Percentiles rank a stretch among this genome's conserved stretches.
phyloP scores from a whole-genome alignment of 306 rosid species.

The Dryas alaskensis region DNA sequence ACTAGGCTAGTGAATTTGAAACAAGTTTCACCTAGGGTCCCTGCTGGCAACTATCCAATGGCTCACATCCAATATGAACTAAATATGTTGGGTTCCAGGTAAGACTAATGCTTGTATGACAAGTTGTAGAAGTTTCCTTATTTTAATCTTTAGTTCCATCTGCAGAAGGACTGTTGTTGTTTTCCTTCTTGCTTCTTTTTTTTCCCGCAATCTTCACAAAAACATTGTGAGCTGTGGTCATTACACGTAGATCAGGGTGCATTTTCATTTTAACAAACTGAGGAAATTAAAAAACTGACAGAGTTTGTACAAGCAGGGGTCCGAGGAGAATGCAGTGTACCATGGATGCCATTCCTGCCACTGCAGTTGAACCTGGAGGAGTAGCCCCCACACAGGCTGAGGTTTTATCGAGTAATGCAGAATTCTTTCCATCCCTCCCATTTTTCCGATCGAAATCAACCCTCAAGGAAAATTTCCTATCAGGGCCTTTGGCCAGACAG shows the following conservation, averaged over 20 bases:
- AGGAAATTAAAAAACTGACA: background rate
- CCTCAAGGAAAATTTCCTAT: conserved; percentile 42
- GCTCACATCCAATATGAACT: conserved; percentile 87
- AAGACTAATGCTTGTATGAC: conserved; percentile 22
- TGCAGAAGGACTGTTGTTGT: background rate
- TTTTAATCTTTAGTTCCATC: background rate
- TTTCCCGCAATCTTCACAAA: background rate
- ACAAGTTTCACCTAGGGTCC: conserved; percentile 81
- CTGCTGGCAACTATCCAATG: conserved; percentile 85
- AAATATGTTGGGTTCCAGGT: conserved; percentile 95
- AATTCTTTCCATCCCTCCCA: conserved; percentile 56
- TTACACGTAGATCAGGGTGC: background rate
- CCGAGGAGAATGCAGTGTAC: conserved; percentile 97
- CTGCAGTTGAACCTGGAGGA: conserved; percentile 85
- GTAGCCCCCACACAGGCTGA: conserved; percentile 77
- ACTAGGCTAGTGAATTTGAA: conserved; percentile 76
- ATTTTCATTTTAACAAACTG: background rate
- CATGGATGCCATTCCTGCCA: conserved; percentile 76
- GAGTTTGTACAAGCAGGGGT: conserved; percentile 54
- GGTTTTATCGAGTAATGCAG: conserved; percentile 47
- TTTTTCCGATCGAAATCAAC: conserved; percentile 69
- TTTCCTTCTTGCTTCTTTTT: background rate
- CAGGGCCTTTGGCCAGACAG: conserved; percentile 50
- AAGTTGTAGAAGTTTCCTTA: background rate
- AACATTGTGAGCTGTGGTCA: background rate